Percentiles rank a stretch among this genome's conserved stretches.
Conservation (phyloP, 23 red algal species). For the Chondrus crispus region DNA sequence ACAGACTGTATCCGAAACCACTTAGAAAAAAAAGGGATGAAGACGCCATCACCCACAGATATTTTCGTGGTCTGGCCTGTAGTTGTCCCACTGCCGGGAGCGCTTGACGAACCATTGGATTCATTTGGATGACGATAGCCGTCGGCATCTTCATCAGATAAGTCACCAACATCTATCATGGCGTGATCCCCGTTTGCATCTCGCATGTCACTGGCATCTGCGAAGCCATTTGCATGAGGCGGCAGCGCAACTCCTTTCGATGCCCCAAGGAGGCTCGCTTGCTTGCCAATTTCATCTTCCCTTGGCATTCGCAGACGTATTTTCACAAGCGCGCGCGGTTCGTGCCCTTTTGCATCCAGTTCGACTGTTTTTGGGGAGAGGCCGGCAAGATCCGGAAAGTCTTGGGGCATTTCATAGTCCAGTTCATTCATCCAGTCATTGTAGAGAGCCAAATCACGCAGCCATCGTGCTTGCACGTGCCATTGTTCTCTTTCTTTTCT, state of each 20-base stretch:
- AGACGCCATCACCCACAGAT: constrained; percentile 11
- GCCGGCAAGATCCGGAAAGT: constrained; percentile 48
- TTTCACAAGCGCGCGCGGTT: neutral
- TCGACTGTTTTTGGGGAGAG: neutral
- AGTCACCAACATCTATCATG: neutral
- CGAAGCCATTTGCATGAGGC: neutral
- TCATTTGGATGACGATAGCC: neutral
- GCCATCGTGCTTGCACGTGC: constrained; percentile 79
- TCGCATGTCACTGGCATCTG: neutral
- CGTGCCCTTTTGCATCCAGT: neutral
- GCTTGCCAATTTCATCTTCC: neutral
- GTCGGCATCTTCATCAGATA: neutral
- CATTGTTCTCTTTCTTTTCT: constrained; percentile 37
- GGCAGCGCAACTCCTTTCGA: too few species aligned
- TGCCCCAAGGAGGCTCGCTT: neutral
- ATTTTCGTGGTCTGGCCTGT: constrained; percentile 14
- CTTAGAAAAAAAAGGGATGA: constrained; percentile 53
- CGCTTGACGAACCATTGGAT: neutral
- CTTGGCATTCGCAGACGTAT: neutral
- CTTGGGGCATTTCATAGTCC: constrained; percentile 78
- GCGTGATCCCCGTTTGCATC: neutral
- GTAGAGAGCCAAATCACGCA: constrained; percentile 64
- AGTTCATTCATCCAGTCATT: constrained; percentile 96
- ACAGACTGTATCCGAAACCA: constrained; percentile 52
- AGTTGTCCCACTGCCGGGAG: neutral